Evolutionary conservation across 2,329 filamentous ascomycete species (phyloP).

Genomic region (Trichoderma simmonsii): DNA sequence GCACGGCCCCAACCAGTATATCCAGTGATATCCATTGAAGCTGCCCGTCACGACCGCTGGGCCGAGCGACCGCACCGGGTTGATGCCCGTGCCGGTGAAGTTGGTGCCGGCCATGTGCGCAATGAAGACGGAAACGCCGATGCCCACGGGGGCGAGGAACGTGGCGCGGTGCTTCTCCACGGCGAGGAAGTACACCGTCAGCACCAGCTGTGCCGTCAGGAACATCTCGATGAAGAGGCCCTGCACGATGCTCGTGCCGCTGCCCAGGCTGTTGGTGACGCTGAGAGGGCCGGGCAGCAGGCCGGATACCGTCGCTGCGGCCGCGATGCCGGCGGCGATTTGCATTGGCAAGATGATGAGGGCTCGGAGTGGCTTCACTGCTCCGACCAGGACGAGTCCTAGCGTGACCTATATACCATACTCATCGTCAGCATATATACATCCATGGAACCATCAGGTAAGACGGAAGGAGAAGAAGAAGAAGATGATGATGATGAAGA

Average conservation of each 20-base stretch:
- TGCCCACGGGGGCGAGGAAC: conserved; percentile 67
- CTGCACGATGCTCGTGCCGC: conserved; percentile 49
- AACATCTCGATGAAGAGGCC: conserved; percentile 68
- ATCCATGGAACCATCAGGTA: neutral
- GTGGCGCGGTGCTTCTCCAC: conserved; percentile 72
- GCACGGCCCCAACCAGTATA: conserved; percentile 55
- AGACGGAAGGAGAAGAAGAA: neutral
- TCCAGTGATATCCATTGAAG: conserved; percentile 50
- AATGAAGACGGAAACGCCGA: conserved; percentile 69
- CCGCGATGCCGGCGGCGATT: conserved; percentile 55
- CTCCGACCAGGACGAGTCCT: conserved; percentile 56
- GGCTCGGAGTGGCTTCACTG: conserved; percentile 50
- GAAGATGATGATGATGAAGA: neutral
- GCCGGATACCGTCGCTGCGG: conserved; percentile 54
- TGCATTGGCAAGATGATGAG: conserved; percentile 54
- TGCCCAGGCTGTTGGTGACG: conserved; percentile 53
- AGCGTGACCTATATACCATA: conserved; percentile 45
- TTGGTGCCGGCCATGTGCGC: conserved; percentile 44
- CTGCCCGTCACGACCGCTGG: conserved; percentile 41
- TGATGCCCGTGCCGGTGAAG: conserved; percentile 48
- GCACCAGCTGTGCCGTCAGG: conserved; percentile 59
- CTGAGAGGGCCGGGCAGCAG: conserved; percentile 55
- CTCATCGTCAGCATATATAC: neutral
- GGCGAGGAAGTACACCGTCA: conserved; percentile 67
- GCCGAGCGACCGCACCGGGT: conserved; percentile 50